Percentiles rank a stretch among this genome's conserved stretches.
Evolutionary conservation across 768 basidiomycete species (phyloP).

Genomic region (Ephemerocybe angulata): DNA sequence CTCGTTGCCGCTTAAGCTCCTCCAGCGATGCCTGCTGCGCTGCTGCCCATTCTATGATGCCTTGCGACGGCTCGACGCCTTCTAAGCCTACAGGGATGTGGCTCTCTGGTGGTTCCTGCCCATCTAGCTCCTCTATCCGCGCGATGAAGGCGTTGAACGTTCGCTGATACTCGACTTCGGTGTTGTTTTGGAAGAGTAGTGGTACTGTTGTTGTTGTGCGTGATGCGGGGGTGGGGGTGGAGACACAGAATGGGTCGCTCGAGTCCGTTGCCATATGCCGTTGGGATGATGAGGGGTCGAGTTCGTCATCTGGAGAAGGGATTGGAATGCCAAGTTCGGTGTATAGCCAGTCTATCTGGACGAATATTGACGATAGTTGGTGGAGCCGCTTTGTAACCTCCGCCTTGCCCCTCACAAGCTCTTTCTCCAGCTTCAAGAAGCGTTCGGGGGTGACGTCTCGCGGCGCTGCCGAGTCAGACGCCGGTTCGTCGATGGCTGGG

Average conservation of each 20-base stretch:
- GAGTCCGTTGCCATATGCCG: constrained; percentile 32
- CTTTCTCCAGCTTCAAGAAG: constrained; percentile 77
- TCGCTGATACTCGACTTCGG: constrained; percentile 46
- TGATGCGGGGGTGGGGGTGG: constrained; percentile 50
- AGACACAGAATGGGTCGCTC: constrained; percentile 46
- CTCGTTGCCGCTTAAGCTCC: constrained; percentile 69
- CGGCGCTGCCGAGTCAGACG: constrained; percentile 25
- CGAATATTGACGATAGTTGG: constrained; percentile 58
- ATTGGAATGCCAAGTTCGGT: constrained; percentile 74
- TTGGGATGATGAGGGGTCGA: constrained; percentile 26
- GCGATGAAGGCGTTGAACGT: constrained; percentile 63
- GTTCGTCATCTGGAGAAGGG: constrained; percentile 49
- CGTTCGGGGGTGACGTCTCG: constrained; percentile 78
- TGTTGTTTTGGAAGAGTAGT: constrained; percentile 36
- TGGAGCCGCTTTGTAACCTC: constrained; percentile 73
- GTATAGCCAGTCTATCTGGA: constrained; percentile 80
- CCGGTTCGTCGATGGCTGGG: constrained; percentile 34
- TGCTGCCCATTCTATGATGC: constrained; percentile 71
- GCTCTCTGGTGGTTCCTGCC: constrained; percentile 39
- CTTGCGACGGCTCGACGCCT: constrained; percentile 73
- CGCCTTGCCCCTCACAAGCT: constrained; percentile 79
- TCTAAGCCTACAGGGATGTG: constrained; percentile 55
- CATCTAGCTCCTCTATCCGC: constrained; percentile 55
- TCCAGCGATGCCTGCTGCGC: constrained; percentile 56
- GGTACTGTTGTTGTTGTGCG: constrained; percentile 34